These are phyloP conservation scores for Ceratobasidium sp. DNA, from an alignment of 1,284 basidiomycete genomes.

Conservation along the genomic window DNA sequence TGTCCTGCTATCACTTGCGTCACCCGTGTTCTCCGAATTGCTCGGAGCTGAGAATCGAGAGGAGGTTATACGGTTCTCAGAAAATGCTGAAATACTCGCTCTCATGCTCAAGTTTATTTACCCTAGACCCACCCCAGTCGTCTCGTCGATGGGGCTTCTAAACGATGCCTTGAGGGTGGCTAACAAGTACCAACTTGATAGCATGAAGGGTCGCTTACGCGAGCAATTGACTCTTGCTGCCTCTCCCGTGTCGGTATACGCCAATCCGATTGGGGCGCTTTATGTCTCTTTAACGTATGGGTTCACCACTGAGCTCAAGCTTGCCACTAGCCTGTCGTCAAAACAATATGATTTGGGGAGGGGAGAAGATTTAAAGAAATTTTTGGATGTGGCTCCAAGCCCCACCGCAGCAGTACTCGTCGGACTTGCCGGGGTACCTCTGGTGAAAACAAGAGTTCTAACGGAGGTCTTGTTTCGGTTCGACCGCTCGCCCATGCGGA, in stretches of 20 bases:
- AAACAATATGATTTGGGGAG: background rate
- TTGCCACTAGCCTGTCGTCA: background rate
- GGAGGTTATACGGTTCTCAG: background rate
- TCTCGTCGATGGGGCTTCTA: background rate
- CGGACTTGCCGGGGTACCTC: background rate
- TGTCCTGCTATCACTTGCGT: conserved; percentile 10
- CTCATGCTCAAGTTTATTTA: conserved; percentile 3
- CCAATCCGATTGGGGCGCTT: background rate
- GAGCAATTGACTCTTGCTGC: background rate
- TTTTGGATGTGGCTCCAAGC: background rate
- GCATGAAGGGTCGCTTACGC: background rate
- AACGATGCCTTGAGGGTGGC: background rate
- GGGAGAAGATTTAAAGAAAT: background rate
- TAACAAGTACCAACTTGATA: conserved; percentile 3
- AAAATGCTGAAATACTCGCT: background rate
- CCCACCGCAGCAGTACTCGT: background rate
- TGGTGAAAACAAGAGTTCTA: background rate
- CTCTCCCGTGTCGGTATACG: background rate
- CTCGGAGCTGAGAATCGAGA: background rate
- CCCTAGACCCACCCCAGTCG: background rate
- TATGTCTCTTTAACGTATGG: background rate
- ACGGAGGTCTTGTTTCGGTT: background rate
- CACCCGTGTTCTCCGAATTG: background rate
- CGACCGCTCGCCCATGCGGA: background rate
- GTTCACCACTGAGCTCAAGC: background rate